Conservation (phyloP, 1,139 yeast species). For the Candida pseudoviswanathii region DNA sequence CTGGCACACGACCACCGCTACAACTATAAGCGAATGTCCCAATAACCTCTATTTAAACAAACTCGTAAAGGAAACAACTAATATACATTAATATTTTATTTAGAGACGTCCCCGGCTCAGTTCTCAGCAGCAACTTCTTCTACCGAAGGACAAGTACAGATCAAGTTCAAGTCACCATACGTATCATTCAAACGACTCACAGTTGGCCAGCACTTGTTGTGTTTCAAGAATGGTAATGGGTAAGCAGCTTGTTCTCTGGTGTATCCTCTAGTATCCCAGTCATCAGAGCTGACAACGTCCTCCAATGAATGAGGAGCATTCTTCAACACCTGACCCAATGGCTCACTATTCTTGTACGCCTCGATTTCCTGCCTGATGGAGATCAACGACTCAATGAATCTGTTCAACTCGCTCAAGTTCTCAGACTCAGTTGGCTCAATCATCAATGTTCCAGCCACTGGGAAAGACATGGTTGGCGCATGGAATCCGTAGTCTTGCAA, state of each 20-base stretch:
- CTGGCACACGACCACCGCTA: no score
- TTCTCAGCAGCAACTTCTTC: constrained; percentile 56
- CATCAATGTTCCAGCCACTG: constrained; percentile 96
- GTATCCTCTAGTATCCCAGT: constrained; percentile 83
- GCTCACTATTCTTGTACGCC: constrained; percentile 67
- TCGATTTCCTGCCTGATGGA: constrained; percentile 81
- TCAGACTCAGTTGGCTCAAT: constrained; percentile 98
- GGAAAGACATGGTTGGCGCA: constrained; percentile 99
- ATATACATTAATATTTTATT: no score
- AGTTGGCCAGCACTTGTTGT: constrained; percentile 91
- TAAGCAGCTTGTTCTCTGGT: constrained; percentile 92
- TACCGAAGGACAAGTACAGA: constrained; percentile 91
- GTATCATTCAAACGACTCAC: constrained; percentile 92
- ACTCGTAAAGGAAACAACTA: no score
- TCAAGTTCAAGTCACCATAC: constrained; percentile 87
- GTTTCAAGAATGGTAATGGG: constrained; percentile 74
- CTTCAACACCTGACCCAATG: constrained; percentile 72
- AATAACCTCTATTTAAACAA: no score
- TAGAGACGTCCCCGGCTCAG: neutral
- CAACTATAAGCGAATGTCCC: no score
- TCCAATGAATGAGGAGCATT: constrained; percentile 91
- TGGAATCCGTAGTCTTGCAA: constrained; percentile 98
- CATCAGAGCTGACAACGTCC: constrained; percentile 67
- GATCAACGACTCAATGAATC: constrained; percentile 87
- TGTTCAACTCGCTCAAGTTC: constrained; percentile 81